Evolutionary conservation across 306 rosid genomes (phyloP).

Genomic region (Citrullus amarus): DNA sequence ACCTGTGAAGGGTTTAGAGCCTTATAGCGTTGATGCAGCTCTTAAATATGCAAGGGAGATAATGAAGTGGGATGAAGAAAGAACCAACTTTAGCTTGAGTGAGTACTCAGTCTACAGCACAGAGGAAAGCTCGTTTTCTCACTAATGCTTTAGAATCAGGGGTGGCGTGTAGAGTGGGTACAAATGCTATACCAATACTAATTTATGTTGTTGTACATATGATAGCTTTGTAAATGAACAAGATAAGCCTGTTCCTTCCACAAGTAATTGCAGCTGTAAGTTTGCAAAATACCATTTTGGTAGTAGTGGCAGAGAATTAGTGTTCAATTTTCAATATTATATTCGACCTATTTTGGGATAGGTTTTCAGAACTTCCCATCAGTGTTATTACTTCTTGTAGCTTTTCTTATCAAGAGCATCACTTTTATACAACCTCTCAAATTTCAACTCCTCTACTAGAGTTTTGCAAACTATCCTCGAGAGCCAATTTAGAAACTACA

Average conservation of each 20-base stretch:
- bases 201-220: slow-evolving; percentile 5
- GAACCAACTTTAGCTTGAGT: slow-evolving; percentile 60
- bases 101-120: slow-evolving; percentile 74
- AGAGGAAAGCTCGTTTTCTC: slow-evolving; percentile 65
- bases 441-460: background rate
- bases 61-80: slow-evolving; percentile 83
- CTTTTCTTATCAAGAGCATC: background rate
- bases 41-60: slow-evolving; percentile 85
- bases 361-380: background rate
- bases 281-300: slow-evolving; percentile 5
- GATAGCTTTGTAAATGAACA: slow-evolving; percentile 8
- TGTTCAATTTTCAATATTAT: background rate
- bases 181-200: slow-evolving; percentile 9
- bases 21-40: slow-evolving; percentile 62
- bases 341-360: background rate
- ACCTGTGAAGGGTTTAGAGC: slow-evolving; percentile 62
- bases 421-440: background rate
- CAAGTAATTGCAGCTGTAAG: slow-evolving; percentile 7
- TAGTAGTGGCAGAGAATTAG: slow-evolving; percentile 5
- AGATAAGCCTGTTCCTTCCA: slow-evolving; percentile 9
- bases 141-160: slow-evolving; percentile 19
- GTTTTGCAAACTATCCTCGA: background rate
- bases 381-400: background rate
- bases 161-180: slow-evolving; percentile 19
- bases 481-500: background rate